Base-by-base conservation (phyloP, 2,329 filamentous ascomycete species). In the Aspergillus brunneoviolaceus region DNA sequence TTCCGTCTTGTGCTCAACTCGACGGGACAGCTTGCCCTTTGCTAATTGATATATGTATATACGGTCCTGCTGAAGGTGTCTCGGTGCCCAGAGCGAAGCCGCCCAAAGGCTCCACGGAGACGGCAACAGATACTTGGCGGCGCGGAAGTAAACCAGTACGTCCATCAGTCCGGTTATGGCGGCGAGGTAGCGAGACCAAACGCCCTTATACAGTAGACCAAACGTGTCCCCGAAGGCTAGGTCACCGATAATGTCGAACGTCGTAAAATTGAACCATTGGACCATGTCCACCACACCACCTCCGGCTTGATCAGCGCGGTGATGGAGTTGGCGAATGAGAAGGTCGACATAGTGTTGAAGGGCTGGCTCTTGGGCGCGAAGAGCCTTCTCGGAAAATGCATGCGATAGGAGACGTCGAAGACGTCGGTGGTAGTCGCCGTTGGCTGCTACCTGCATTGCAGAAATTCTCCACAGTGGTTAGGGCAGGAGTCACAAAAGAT, bases 361-460 rank as follows among this genome's bases (percentile, higher is more conserved):
- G n/a, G 75, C 64, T 1, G 66, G 58, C 55, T 77, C 77, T 59
- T 79, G 79, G 12, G 74, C 72, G 2, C 68, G 65, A 25, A 82
- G 55, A 1, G 76, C 74, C 51, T 72, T 74, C 49, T 81, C 79
- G 0, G 78, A 79, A 61, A 82, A 81, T 0, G 74, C 77, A 57
- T 76, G 72, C 0, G 73, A 67, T 7, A 81, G 57, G 1, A 74
- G 60, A 0, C 71, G 66, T 21, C 77, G 72, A 25, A 69, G 59
- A 3, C 67, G 62, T 11, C 60, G 52, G 55, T 76, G 74, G 9
- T 60, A 63, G 5, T 69, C 64, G 7, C 66, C 51, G 6, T 51
- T 53, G 21, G 60, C 52, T 35, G 4, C 33, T 12, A 35, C 33
- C 33, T 35, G 33, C 33, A 35, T 35, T 35, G 33, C 33, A 16